Base-by-base conservation (phyloP, 108 stramenopile genomes). In the Fragilaria radians region DNA sequence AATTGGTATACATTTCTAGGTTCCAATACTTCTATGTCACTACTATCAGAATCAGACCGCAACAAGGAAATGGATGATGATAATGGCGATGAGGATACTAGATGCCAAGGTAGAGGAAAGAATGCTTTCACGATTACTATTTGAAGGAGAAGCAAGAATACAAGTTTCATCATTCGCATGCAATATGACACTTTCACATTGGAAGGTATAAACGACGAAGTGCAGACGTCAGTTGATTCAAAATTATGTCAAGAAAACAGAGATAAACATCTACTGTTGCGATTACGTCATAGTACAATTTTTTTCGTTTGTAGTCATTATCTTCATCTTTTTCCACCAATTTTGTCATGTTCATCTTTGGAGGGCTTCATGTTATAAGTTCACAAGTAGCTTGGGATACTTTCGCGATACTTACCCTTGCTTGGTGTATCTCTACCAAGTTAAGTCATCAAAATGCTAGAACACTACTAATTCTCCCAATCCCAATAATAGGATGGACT, bases 1-100 rank as follows among this genome's bases (percentile, higher is more conserved):
- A 80, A 23, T 18, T 65, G 52, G 34, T 59, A 75, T n/a, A 75
- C 74, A 23, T 49, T 59, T 55, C 33, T 33, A 32, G 19, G 30
- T 32, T n/a, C 11, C 9, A 5, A 49, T 24, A 25, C 7, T n/a
- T 7, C 7, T 9, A 25, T 7, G 24, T 52, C 46, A 25, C 47
- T 48, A 19, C 23, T 46, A 19, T n/a, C 24, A 4, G 22, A 52
- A 9, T 11, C 5, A 11, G 27, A 52, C 52, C n/a, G n/a, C 28
- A 28, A 52, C 31, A 51, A 52, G 11, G 50, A 52, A 53, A 51
- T 22, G 21, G 24, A 58, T 42, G 48, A 63, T 54, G 47, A 54
- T 59, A 23, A 36, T 59, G 18, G 5, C 30, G 30, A 28, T 28
- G 54, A 11, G n/a, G n/a, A n/a, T 14, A 5, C 14, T 11, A 26